Evolutionary conservation across 202 grass and related monocot genomes (phyloP).

Genomic region (Carex arenaria): DNA sequence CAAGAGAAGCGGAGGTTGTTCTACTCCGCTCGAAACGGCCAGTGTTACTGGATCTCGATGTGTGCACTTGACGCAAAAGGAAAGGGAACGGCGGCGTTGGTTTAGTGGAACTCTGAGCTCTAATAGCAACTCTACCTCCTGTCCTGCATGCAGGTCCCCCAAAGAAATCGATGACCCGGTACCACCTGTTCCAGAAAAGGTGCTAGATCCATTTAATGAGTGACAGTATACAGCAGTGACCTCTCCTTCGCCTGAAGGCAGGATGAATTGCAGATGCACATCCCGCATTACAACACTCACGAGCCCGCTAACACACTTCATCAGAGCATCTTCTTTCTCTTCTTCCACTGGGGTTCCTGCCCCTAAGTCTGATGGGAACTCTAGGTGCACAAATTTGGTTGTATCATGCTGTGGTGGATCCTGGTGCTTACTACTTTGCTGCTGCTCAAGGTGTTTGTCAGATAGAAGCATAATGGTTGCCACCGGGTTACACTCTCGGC

Average conservation of each 20-base stretch:
- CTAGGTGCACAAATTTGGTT: constrained; percentile 68
- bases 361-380: constrained; percentile 49
- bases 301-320: constrained; percentile 67
- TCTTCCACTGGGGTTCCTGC: not conserved
- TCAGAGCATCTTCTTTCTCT: constrained; percentile 53
- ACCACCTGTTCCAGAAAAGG: constrained; percentile 19
- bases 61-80: constrained; percentile 48
- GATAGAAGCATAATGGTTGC: constrained; percentile 94
- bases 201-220: constrained; percentile 33
- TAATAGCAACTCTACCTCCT: constrained; percentile 83
- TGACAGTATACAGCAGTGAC: constrained; percentile 73
- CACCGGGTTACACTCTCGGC: constrained; percentile 72
- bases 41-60: constrained; percentile 67
- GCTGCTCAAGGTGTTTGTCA: constrained; percentile 31
- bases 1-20: constrained; percentile 43
- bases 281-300: constrained; percentile 90
- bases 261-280: constrained; percentile 55
- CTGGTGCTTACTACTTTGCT: not conserved
- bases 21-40: constrained; percentile 32
- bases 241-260: constrained; percentile 49
- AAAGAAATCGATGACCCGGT: constrained; percentile 28
- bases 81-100: constrained; percentile 24
- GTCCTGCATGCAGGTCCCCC: constrained; percentile 81
- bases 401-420: not conserved
- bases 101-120: constrained; percentile 67